Conservation (phyloP, 1,139 yeast species). For the Diutina scorzettiae region DNA sequence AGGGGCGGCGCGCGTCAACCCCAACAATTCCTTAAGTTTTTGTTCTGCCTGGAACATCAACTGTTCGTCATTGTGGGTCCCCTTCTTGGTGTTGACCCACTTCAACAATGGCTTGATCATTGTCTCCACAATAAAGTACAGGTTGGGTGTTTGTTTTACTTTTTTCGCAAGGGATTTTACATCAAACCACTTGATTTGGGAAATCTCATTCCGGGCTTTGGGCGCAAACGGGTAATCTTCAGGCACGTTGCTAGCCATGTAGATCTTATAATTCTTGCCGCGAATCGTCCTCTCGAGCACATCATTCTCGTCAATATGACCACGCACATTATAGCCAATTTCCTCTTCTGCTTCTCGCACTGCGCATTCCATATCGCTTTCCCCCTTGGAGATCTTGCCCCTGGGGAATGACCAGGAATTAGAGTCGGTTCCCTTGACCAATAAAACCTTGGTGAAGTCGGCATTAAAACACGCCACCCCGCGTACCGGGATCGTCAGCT, state of each 20-base stretch:
- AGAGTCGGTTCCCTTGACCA: conserved; percentile 84
- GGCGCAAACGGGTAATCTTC: conserved; percentile 68
- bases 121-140: conserved; percentile 46
- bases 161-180: conserved; percentile 23
- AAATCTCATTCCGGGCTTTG: conserved; percentile 77
- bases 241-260: conserved; percentile 67
- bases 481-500: conserved; percentile 86
- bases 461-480: conserved; percentile 85
- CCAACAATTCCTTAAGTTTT: conserved; percentile 51
- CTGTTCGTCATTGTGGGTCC: conserved; percentile 42
- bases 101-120: conserved; percentile 47
- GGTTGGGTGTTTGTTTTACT: conserved; percentile 29
- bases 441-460: conserved; percentile 54
- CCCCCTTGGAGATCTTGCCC: conserved; percentile 93
- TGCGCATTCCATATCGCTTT: conserved; percentile 83
- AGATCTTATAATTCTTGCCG: conserved; percentile 83
- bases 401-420: conserved; percentile 90
- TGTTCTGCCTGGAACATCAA: conserved; percentile 46
- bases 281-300: conserved; percentile 70
- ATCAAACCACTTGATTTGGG: conserved; percentile 37
- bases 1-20: conserved; percentile 27
- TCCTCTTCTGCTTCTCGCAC: conserved; percentile 91
- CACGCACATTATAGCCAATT: conserved; percentile 80
- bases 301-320: conserved; percentile 54
- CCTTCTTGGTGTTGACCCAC: conserved; percentile 42